phyloP scores from a whole-genome alignment of 192 early-diverging fungal genomes.

The Coemansia biformis region DNA sequence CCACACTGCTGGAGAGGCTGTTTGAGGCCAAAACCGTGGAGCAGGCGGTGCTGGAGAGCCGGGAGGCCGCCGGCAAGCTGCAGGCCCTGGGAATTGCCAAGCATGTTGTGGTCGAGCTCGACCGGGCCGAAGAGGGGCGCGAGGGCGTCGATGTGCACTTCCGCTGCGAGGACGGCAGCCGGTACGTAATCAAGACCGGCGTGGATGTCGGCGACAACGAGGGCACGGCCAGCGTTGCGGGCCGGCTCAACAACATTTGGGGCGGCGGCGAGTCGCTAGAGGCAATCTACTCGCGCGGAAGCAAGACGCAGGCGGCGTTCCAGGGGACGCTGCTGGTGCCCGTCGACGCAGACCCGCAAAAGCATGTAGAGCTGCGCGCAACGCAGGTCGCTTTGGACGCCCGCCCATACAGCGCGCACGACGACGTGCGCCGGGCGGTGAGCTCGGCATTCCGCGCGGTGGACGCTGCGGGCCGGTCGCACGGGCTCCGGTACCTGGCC shows the following conservation, averaged over 20 bases:
- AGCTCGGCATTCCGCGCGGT: constrained; percentile 33
- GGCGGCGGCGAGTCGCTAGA: constrained; percentile 82
- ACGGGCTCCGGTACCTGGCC: constrained; percentile 65
- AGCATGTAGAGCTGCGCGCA: constrained; percentile 58
- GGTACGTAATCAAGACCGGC: constrained; percentile 77
- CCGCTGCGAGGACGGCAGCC: constrained; percentile 61
- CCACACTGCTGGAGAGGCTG: constrained; percentile 7
- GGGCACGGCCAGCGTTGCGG: constrained; percentile 69
- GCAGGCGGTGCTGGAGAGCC: constrained; percentile 20
- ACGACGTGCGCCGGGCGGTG: constrained; percentile 63
- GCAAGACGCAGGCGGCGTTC: constrained; percentile 61
- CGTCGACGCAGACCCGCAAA: constrained; percentile 65
- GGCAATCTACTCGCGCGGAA: constrained; percentile 71
- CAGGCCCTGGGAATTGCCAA: constrained; percentile 40
- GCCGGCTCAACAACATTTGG: constrained; percentile 76
- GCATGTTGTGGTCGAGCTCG: constrained; percentile 17
- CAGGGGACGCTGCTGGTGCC: constrained; percentile 60
- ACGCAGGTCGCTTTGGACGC: constrained; percentile 61
- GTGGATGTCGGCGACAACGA: constrained; percentile 87
- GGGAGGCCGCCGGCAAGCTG: constrained; percentile 39
- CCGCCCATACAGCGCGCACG: constrained; percentile 64
- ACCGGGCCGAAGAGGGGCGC: background rate
- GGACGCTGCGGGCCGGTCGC: constrained; percentile 14
- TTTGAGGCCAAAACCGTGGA: constrained; percentile 22
- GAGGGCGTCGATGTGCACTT: constrained; percentile 66